These are phyloP conservation scores for Zizania palustris DNA, from an alignment of 202 grass and related monocot species.

Conservation along the genomic window DNA sequence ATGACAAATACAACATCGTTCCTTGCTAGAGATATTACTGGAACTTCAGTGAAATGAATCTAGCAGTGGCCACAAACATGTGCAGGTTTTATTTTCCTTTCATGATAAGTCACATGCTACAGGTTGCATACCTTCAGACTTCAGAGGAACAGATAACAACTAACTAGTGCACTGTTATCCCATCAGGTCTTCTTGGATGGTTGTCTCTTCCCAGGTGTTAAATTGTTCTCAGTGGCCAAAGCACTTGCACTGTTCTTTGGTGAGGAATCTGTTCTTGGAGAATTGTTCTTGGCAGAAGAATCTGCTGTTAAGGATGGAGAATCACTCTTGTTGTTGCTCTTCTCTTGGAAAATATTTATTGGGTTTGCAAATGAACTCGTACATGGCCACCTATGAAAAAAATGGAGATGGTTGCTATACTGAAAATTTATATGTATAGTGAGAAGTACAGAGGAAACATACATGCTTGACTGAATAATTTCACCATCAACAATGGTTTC, in stretches of 20 bases:
- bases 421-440: slow-evolving; percentile 22
- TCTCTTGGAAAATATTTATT: slow-evolving; percentile 39
- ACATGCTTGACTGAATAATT: slow-evolving; percentile 71
- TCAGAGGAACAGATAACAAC: slow-evolving; percentile 40
- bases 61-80: slow-evolving; percentile 28
- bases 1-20: slow-evolving; percentile 36
- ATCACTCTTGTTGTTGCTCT: slow-evolving; percentile 48
- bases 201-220: slow-evolving; percentile 57
- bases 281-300: slow-evolving; percentile 48
- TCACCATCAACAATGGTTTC: slow-evolving; percentile 55
- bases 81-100: slow-evolving; percentile 15
- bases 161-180: slow-evolving; percentile 33
- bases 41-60: slow-evolving; percentile 38
- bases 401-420: slow-evolving; percentile 26
- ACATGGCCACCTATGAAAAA: slow-evolving; percentile 61
- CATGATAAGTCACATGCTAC: slow-evolving; percentile 45
- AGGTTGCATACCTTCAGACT: slow-evolving; percentile 35
- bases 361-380: slow-evolving; percentile 66
- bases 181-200: slow-evolving; percentile 67
- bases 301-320: slow-evolving; percentile 50
- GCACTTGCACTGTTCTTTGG: slow-evolving; percentile 46
- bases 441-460: slow-evolving; percentile 20
- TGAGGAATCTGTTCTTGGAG: slow-evolving; percentile 48
- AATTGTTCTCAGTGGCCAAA: slow-evolving; percentile 59
- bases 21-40: slow-evolving; percentile 31